phyloP scores from a whole-genome alignment of 352 stramenopile genomes.

The Pythium scleroteichum region DNA sequence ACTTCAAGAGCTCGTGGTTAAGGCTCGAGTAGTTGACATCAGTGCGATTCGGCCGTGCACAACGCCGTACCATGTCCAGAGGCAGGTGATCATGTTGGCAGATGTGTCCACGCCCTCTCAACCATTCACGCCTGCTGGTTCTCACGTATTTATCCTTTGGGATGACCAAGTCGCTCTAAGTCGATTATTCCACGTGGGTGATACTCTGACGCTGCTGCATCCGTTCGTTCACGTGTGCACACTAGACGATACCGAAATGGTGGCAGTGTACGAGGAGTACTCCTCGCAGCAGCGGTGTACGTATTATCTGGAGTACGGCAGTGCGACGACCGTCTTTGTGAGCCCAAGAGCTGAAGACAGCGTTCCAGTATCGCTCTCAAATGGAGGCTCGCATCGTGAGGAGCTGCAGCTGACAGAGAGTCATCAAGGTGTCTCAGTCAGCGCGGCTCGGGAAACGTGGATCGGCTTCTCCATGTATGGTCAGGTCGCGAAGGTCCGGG shows the following conservation, averaged over 20 bases:
- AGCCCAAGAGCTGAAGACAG: background rate
- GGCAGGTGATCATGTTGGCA: constrained; percentile 64
- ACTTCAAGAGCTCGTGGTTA: constrained; percentile 37
- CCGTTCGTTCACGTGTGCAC: constrained; percentile 61
- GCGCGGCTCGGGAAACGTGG: constrained; percentile 23
- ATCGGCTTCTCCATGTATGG: constrained; percentile 57
- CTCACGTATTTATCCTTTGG: constrained; percentile 65
- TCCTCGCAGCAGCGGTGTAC: constrained; percentile 44
- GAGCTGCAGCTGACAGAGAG: constrained; percentile 23
- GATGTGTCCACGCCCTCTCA: constrained; percentile 22
- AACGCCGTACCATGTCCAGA: constrained; percentile 51
- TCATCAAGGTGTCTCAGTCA: constrained; percentile 7
- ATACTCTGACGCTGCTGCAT: constrained; percentile 59
- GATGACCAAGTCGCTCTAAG: constrained; percentile 71
- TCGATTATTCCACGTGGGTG: constrained; percentile 54
- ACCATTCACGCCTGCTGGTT: constrained; percentile 10
- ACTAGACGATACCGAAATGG: constrained; percentile 45
- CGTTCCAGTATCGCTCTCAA: background rate
- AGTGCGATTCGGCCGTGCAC: constrained; percentile 64
- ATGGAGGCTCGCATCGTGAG: background rate
- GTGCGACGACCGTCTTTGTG: constrained; percentile 52
- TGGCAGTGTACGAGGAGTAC: constrained; percentile 59
- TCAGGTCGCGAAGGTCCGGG: constrained; percentile 47
- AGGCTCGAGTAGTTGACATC: constrained; percentile 53
- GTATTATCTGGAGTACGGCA: constrained; percentile 74